These are phyloP conservation scores for Fusarium denticulatum DNA, from an alignment of 2,329 filamentous ascomycete species.

Conservation along the genomic window DNA sequence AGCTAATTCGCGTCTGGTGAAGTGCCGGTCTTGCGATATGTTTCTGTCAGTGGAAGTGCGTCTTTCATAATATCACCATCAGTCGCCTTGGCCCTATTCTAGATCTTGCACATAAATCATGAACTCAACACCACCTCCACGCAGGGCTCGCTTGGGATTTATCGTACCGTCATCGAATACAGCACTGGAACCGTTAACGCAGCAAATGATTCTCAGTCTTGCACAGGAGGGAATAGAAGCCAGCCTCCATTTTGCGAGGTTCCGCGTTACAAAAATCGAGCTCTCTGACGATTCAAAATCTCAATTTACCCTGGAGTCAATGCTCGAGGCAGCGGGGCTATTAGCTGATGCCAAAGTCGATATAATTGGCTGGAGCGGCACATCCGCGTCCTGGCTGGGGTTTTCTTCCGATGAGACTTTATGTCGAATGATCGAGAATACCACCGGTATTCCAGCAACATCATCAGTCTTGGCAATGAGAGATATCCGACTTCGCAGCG, in stretches of 20 bases:
- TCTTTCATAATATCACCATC: background rate
- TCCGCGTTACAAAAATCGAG: background rate
- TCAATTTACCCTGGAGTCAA: background rate
- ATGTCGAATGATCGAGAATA: background rate
- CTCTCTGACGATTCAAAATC: background rate
- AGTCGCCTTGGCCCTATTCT: background rate
- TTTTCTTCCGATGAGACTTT: background rate
- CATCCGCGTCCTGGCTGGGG: background rate
- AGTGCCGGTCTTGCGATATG: background rate
- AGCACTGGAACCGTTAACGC: background rate
- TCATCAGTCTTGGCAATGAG: background rate
- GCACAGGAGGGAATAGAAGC: background rate
- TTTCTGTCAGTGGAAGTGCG: background rate
- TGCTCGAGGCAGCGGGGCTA: background rate
- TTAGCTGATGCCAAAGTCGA: background rate
- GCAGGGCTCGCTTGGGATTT: background rate
- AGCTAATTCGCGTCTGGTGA: background rate
- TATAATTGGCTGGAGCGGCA: background rate
- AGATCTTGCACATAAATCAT: background rate
- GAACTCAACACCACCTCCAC: rapidly evolving
- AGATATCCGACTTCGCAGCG: background rate
- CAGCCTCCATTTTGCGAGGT: background rate
- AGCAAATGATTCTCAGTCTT: background rate
- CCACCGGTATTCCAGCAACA: background rate
- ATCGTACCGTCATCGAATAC: background rate